Evolutionary conservation across 768 basidiomycete species (phyloP), one percentile per base, ranked within the genome.

Genomic region (Pluteus cervinus): DNA sequence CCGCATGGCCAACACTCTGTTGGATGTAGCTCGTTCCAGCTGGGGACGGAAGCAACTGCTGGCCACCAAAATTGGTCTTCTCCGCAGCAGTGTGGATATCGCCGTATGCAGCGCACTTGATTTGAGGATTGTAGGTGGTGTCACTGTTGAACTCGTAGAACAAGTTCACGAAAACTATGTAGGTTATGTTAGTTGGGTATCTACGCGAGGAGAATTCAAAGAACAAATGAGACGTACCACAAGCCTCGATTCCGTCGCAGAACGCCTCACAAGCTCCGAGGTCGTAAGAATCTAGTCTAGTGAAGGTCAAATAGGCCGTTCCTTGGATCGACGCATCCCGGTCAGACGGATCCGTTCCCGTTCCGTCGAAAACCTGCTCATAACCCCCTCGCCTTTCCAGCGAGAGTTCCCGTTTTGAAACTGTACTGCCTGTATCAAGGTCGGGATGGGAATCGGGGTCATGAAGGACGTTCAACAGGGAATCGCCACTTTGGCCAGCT

Each of bases 131-230:
- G 40, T 61, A 55, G 26, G 40, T 47, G 40, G 57, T 54, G 7
- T 48, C 41, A 43, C 71, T 71, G 47, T 70, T 71, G 52, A 51
- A 61, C 41, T 73, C 69, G 50, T 73, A 71, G 39, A 60, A 73
- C 16, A 73, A 39, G 45, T 73, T 73, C n/a, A 58, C 69, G 41
- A 71, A 71, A 6, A 68, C 71, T 73, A n/a, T n/a, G 32, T 5
- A 18, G 24, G 24, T 16, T 33, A 20, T 24, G 22, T 33, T 24
- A 31, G 7, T 20, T 11, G 22, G 36, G 29, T 32, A n/a, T n/a
- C n/a, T n/a, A n/a, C n/a, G n/a, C n/a, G n/a, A n/a, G n/a, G n/a
- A n/a, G n/a, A n/a, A n/a, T n/a, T n/a, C 8, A 24, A 17, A 37
- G 41, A 29, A 7, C 7, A 58, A 63, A 23, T n/a, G n/a, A n/a